A percentile compares a stretch with the other conserved stretches of the same genome.
These are phyloP conservation scores for Clavariopsis aquatica DNA, from an alignment of 495 filamentous ascomycete genomes.

Conservation along the genomic window DNA sequence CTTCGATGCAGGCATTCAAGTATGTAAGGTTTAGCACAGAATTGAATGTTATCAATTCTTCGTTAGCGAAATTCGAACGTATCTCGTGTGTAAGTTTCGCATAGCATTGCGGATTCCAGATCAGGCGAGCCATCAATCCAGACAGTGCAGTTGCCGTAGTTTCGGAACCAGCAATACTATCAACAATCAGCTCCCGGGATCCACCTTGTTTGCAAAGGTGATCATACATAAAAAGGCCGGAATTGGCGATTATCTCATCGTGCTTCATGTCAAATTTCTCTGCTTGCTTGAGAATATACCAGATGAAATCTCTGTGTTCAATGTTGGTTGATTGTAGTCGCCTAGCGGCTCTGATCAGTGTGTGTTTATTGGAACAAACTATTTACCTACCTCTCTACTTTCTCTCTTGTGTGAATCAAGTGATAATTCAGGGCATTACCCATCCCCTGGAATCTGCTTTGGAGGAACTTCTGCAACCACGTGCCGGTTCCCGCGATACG, in stretches of 20 bases:
- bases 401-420: constrained; percentile 20
- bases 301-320: constrained; percentile 29
- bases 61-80: constrained; percentile 19
- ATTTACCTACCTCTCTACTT: constrained; percentile 2
- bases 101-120: constrained; percentile 18
- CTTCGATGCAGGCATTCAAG: constrained; percentile 50
- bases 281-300: constrained; percentile 26
- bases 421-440: constrained; percentile 22
- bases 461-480: constrained; percentile 24
- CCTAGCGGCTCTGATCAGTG: neutral
- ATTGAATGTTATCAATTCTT: constrained; percentile 31
- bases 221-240: constrained; percentile 8
- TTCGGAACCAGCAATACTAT: constrained; percentile 35
- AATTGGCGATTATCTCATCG: constrained; percentile 28
- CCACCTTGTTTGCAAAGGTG: neutral
- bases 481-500: constrained; percentile 27
- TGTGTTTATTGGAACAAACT: neutral
- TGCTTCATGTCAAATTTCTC: constrained; percentile 31
- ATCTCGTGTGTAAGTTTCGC: constrained; percentile 28
- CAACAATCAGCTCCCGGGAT: neutral
- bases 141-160: constrained; percentile 37
- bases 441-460: constrained; percentile 24
- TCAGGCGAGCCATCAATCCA: constrained; percentile 28
- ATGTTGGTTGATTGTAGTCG: constrained; percentile 20
- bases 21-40: constrained; percentile 47